Evolutionary conservation across 345 rosid species (phyloP).

Genomic region (Iberis pinnata): DNA sequence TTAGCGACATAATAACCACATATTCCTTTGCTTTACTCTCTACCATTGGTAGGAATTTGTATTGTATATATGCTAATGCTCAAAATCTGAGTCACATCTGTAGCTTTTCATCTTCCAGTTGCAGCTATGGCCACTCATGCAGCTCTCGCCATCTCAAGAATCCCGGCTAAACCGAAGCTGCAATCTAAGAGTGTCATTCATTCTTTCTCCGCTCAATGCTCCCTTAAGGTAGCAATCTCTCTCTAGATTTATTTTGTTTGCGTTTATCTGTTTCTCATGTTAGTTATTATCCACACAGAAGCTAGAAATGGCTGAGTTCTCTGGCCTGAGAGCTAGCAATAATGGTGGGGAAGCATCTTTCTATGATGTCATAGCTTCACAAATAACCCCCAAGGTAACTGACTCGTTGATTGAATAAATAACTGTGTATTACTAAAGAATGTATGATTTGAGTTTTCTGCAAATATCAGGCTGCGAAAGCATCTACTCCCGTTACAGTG

Average conservation of each 20-base stretch:
- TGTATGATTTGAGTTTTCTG: conserved; percentile 16
- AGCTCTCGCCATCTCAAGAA: conserved; percentile 80
- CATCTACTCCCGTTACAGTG: conserved; percentile 43
- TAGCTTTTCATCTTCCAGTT: conserved; percentile 25
- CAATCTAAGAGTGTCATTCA: conserved; percentile 43
- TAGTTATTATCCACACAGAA: conserved; percentile 44
- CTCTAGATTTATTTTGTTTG: not conserved
- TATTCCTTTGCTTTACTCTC: conserved; percentile 33
- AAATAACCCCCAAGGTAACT: conserved; percentile 71
- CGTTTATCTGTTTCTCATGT: conserved; percentile 8
- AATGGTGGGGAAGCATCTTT: conserved; percentile 51
- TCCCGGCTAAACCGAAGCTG: conserved; percentile 53
- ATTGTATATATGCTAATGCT: conserved; percentile 21
- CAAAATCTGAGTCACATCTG: conserved; percentile 4
- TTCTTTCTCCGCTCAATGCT: conserved; percentile 72
- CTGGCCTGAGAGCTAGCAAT: conserved; percentile 57
- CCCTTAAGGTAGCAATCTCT: conserved; percentile 48
- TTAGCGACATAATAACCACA: conserved; percentile 45
- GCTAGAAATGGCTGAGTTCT: conserved; percentile 64
- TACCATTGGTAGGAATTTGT: conserved; percentile 34
- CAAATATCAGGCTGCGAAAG: conserved; percentile 37
- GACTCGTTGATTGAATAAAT: too few species aligned
- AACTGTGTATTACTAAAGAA: too few species aligned
- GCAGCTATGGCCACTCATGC: conserved; percentile 83
- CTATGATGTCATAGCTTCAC: conserved; percentile 65